Evolutionary conservation across 495 filamentous ascomycete genomes (phyloP).

Genomic region (Jackrogersella minutella): DNA sequence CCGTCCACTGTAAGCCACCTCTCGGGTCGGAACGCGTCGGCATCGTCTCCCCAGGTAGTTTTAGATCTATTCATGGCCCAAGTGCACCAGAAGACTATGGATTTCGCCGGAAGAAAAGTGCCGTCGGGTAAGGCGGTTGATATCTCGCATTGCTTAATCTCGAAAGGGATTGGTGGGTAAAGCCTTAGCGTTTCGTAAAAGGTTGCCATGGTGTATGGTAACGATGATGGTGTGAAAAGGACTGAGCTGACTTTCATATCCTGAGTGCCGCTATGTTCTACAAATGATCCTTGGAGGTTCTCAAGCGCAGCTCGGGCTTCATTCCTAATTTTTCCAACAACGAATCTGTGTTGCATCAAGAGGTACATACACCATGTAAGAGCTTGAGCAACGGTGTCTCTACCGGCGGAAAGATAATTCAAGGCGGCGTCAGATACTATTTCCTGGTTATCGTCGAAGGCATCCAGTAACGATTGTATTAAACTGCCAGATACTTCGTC

Average conservation of each 20-base stretch:
- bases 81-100: conserved; percentile 65
- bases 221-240: conserved; percentile 49
- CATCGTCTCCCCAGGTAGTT: conserved; percentile 63
- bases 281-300: not conserved
- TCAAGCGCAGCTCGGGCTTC: conserved; percentile 47
- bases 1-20: conserved; percentile 57
- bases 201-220: conserved; percentile 64
- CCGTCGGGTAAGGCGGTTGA: conserved; percentile 64
- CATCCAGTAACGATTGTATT: conserved; percentile 64
- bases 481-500: conserved; percentile 60
- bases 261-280: not conserved
- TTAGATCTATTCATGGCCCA: conserved; percentile 68
- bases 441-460: conserved; percentile 55
- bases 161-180: conserved; percentile 68
- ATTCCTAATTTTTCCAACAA: conserved; percentile 48
- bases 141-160: conserved; percentile 63
- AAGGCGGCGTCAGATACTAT: conserved; percentile 66
- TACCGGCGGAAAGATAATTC: conserved; percentile 66
- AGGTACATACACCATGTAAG: conserved; percentile 68
- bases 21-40: conserved; percentile 61
- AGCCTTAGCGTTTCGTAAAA: conserved; percentile 65
- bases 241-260: conserved; percentile 43
- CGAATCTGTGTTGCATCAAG: conserved; percentile 57
- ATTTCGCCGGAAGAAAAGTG: conserved; percentile 59
- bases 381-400: conserved; percentile 68